A percentile compares a stretch with the other conserved stretches of the same genome.
These are phyloP conservation scores for Suillus subluteus DNA, from an alignment of 768 basidiomycete genomes.

Conservation along the genomic window DNA sequence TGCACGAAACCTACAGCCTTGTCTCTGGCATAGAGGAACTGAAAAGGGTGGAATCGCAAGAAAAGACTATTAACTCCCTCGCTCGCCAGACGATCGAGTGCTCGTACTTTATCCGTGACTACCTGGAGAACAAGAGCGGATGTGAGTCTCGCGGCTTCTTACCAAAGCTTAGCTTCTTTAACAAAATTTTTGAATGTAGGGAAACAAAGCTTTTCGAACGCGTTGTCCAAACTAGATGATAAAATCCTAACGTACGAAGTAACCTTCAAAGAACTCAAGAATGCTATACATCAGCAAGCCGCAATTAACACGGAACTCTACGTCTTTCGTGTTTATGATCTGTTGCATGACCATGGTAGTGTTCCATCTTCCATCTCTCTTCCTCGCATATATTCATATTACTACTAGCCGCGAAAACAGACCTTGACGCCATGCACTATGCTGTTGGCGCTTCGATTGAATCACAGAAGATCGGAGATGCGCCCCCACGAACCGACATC, in stretches of 20 bases:
- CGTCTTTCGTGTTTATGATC: constrained; percentile 7
- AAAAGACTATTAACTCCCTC: constrained; percentile 16
- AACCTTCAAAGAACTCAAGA: constrained; percentile 9
- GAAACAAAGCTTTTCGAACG: constrained; percentile 2
- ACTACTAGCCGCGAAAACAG: constrained; percentile 11
- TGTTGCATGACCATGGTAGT: constrained; percentile 1
- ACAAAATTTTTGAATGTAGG: not conserved
- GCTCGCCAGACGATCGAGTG: constrained; percentile 32
- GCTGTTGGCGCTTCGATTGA: constrained; percentile 26
- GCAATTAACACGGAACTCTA: constrained; percentile 1
- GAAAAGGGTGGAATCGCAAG: constrained; percentile 11
- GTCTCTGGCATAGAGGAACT: constrained; percentile 13
- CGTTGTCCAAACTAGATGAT: constrained; percentile 5
- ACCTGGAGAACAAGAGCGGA: constrained; percentile 24
- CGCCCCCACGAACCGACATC: constrained; percentile 15
- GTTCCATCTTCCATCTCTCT: not conserved
- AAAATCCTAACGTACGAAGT: constrained; percentile 4
- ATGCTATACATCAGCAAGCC: constrained; percentile 8
- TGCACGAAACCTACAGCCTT: constrained; percentile 16
- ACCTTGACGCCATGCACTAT: constrained; percentile 26
- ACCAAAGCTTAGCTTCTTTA: not conserved
- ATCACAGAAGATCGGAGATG: constrained; percentile 18
- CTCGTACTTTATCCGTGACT: constrained; percentile 33
- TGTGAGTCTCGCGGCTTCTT: constrained; percentile 18
- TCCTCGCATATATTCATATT: not conserved